Evolutionary conservation across 768 basidiomycete species (phyloP), one percentile per base, ranked within the genome.

Genomic region (Agaricus subrufescens): DNA sequence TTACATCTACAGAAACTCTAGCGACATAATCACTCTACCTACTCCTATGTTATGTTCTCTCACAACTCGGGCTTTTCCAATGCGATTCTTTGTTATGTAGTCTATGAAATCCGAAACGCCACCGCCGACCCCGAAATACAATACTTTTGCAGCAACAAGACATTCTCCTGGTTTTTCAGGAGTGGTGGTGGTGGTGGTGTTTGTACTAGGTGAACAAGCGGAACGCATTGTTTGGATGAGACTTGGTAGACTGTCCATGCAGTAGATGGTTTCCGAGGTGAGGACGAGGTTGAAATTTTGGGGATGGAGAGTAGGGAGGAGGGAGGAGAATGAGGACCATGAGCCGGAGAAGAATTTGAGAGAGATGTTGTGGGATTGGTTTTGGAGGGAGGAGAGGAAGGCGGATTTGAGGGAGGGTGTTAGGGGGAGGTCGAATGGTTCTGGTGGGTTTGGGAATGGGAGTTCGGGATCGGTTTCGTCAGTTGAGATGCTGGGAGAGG

Each of bases 101-200:
- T 86, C 89, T 11, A 79, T 52, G 69, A 27, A 95, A 73, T 6
- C 94, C 89, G 0, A 71, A 15, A 95, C 74, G 2, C 94, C 91
- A 0, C 96, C 95, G 1, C 94, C 95, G 3, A 98, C 93, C 6
- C 96, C 96, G 67, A 98, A 98, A 67, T 98, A 98, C 19, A 98
- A 70, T 12, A 93, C 80, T 69, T 98, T 98, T 1, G 90, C 91
- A 2, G 94, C 94, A 2, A 97, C 87, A 8, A 97, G 80, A 61
- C 87, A 91, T 5, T 44, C 44, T 23, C 38, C 54, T 39, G 29
- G 58, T 45, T 12, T 49, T 29, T n/a, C 43, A 31, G 25, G 47
- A 25, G 23, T 51, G 11, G 25, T 30, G 10, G 10, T 14, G 3
- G n/a, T 54, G 48, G 27, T 44, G 7, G 38, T n/a, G 14, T 8